Evolutionary conservation across 768 basidiomycete species (phyloP).

Genomic region (Gloeophyllum trabeum): DNA sequence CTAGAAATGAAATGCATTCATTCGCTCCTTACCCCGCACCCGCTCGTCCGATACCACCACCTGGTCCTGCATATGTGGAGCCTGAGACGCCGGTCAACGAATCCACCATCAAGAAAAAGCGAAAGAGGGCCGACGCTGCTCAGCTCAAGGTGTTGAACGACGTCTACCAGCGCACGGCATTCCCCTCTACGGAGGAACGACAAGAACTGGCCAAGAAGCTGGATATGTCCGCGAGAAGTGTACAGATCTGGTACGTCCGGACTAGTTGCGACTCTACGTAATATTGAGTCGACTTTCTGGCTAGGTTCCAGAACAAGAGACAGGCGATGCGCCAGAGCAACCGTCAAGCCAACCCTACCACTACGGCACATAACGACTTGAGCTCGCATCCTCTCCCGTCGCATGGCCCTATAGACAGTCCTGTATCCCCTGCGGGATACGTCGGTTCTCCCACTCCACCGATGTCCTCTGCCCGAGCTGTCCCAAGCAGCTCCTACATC

Average conservation of each 20-base stretch:
- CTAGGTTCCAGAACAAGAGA: constrained; percentile 82
- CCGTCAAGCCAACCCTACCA: constrained; percentile 48
- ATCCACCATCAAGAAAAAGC: constrained; percentile 77
- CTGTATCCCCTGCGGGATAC: too few species aligned
- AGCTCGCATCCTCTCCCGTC: too few species aligned
- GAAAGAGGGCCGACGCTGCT: constrained; percentile 72
- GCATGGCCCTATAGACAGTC: too few species aligned
- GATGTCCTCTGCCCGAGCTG: constrained; percentile 5
- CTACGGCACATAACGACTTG: too few species aligned
- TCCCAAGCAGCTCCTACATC: constrained; percentile 4
- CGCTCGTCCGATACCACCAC: constrained; percentile 12
- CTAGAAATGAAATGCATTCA: constrained; percentile 19
- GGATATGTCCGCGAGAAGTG: constrained; percentile 77
- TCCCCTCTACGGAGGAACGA: constrained; percentile 84
- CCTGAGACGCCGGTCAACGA: constrained; percentile 25
- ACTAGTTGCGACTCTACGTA: constrained; percentile 2
- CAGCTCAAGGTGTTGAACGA: constrained; percentile 77
- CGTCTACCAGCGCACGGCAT: constrained; percentile 71
- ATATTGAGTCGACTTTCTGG: constrained; percentile 7
- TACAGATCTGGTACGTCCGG: constrained; percentile 70
- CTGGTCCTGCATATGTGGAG: constrained; percentile 14
- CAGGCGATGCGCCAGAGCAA: constrained; percentile 75
- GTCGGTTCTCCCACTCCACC: constrained; percentile 16
- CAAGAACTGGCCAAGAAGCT: constrained; percentile 61
- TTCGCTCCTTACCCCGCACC: constrained; percentile 50